Conservation (phyloP, 208 protist genomes). For the Wallacemonas collosoma region DNA sequence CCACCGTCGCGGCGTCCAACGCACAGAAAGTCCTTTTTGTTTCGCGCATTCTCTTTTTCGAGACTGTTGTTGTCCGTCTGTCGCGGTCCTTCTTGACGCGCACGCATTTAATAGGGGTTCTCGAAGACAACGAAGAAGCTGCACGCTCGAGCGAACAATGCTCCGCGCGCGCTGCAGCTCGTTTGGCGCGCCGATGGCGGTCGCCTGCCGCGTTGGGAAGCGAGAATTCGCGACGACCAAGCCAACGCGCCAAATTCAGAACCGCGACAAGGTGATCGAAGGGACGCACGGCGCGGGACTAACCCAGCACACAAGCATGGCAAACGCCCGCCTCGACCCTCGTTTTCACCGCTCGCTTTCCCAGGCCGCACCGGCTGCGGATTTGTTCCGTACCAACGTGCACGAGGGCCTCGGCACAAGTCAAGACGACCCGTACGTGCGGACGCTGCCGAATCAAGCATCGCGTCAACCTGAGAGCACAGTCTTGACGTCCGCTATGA, state of each 20-base stretch:
- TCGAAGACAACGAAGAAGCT: slow-evolving; percentile 1
- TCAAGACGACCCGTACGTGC: slow-evolving; percentile 68
- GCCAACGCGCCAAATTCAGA: slow-evolving; percentile 38
- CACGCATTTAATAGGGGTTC: background rate
- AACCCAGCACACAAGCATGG: slow-evolving; percentile 61
- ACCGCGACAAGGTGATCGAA: slow-evolving; percentile 51
- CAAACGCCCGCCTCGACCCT: slow-evolving; percentile 22
- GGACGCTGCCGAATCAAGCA: slow-evolving; percentile 74
- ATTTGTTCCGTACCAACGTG: slow-evolving; percentile 74
- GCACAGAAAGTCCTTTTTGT: too few relatives aligned
- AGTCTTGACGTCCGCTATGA: slow-evolving; percentile 39
- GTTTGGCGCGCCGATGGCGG: background rate
- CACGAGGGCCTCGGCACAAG: slow-evolving; percentile 83
- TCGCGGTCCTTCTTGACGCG: background rate
- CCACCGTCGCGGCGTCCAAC: too few relatives aligned
- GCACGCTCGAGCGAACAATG: background rate
- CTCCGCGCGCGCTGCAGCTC: background rate
- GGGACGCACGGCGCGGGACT: slow-evolving; percentile 69
- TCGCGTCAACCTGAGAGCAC: slow-evolving; percentile 57
- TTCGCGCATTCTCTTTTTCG: too few relatives aligned
- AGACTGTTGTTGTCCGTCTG: too few relatives aligned
- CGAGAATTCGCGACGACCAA: slow-evolving; percentile 6
- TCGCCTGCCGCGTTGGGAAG: background rate
- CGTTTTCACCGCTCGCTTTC: slow-evolving; percentile 31
- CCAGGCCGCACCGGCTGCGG: slow-evolving; percentile 56